Conservation (phyloP, 306 rosid genomes). For the Fagus crenata region DNA sequence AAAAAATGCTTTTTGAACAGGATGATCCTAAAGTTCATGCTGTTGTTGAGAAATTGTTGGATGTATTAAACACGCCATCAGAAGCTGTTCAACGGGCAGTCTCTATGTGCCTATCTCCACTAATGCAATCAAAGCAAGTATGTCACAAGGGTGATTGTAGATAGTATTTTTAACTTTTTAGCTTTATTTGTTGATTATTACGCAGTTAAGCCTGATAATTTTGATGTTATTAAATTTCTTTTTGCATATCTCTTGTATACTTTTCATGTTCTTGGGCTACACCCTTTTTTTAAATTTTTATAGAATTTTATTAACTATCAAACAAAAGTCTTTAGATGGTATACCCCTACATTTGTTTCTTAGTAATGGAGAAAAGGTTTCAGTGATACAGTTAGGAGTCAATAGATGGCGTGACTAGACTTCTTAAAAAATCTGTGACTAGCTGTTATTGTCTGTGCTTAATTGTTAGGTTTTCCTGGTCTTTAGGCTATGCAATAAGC, state of each 20-base stretch:
- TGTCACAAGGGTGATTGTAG: constrained; percentile 20
- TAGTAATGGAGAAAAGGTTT: background rate
- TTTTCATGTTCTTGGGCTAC: too few species aligned
- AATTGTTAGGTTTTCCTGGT: constrained; percentile 1
- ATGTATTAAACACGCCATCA: constrained; percentile 92
- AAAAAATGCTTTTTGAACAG: constrained; percentile 41
- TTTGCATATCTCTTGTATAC: too few species aligned
- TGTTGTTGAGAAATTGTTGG: constrained; percentile 92
- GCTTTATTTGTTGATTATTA: constrained; percentile 17
- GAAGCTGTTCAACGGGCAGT: constrained; percentile 99
- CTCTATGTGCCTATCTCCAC: constrained; percentile 82
- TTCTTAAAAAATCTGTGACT: too few species aligned
- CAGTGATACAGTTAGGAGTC: too few species aligned
- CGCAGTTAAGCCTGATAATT: constrained; percentile 4
- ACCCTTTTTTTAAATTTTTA: too few species aligned
- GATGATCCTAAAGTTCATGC: constrained; percentile 90
- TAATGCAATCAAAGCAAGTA: constrained; percentile 94
- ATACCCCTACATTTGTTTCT: background rate
- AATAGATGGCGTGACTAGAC: too few species aligned
- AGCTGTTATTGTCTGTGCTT: background rate
- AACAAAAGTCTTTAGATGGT: too few species aligned
- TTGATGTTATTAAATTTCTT: background rate
- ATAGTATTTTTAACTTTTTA: constrained; percentile 10
- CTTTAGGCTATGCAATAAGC: background rate
- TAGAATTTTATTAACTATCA: too few species aligned